Conservation (phyloP, 371 early-diverging fungal genomes). For the Mycotypha africana region DNA sequence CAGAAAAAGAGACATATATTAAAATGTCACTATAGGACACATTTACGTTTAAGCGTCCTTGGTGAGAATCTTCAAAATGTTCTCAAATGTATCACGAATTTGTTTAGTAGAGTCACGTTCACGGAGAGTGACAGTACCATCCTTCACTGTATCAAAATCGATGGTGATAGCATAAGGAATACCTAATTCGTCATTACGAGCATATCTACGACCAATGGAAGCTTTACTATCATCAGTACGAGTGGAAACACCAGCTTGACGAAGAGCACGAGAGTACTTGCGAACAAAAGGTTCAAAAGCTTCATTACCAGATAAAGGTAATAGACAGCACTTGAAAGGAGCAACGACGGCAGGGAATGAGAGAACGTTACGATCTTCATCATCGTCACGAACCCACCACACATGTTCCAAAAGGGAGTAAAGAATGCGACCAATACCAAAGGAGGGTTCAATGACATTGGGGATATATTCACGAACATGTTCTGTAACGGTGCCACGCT, state of each 20-base stretch:
- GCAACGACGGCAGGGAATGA: conserved; percentile 92
- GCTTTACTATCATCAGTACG: conserved; percentile 88
- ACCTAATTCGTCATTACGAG: conserved; percentile 99
- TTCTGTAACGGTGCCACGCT: conserved; percentile 73
- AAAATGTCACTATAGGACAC: too few relatives aligned
- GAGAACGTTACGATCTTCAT: conserved; percentile 86
- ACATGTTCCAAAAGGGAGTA: conserved; percentile 97
- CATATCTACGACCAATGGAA: conserved; percentile 97
- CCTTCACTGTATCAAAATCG: conserved; percentile 96
- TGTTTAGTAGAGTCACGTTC: conserved; percentile 98
- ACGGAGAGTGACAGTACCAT: conserved; percentile 94
- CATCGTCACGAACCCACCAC: conserved; percentile 89
- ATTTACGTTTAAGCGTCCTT: conserved; percentile 16
- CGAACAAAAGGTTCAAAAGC: conserved; percentile 72
- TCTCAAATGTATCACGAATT: conserved; percentile 78
- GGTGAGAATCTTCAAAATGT: conserved; percentile 65
- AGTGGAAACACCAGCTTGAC: conserved; percentile 50
- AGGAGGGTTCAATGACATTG: conserved; percentile 99
- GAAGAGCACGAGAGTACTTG: conserved; percentile 47
- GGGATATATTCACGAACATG: conserved; percentile 95
- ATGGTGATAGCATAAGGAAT: conserved; percentile 98
- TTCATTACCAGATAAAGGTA: conserved; percentile 81
- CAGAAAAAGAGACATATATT: not conserved
- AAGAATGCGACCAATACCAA: conserved; percentile 99
- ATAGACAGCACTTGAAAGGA: conserved; percentile 92